These are phyloP conservation scores for Colletotrichum paranaense DNA, from an alignment of 2,329 filamentous ascomycete genomes.

Conservation along the genomic window DNA sequence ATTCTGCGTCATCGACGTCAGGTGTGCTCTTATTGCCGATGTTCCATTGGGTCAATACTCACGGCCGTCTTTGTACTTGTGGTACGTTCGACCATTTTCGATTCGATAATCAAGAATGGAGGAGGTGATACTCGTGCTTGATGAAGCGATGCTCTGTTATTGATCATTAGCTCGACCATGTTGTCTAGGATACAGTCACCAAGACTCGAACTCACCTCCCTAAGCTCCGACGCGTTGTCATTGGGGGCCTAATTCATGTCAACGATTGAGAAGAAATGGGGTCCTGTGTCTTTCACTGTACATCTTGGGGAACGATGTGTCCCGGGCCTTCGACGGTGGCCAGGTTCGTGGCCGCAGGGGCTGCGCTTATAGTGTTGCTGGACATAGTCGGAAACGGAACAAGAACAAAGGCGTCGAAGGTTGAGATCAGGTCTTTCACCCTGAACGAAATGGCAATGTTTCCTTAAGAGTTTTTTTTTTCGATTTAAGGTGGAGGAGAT, in stretches of 20 bases:
- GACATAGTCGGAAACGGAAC: not conserved
- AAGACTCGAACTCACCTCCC: not conserved
- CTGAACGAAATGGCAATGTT: too few relatives aligned
- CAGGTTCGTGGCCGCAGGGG: not conserved
- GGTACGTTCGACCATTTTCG: slow-evolving; percentile 8
- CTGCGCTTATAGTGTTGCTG: not conserved
- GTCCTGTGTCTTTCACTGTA: not conserved
- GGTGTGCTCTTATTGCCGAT: not conserved
- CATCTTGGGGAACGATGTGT: not conserved
- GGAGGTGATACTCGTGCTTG: not conserved
- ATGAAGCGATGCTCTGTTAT: not conserved
- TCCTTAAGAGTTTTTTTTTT: too few relatives aligned
- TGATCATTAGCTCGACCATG: not conserved
- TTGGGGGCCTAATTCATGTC: not conserved
- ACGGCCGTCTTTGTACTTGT: not conserved
- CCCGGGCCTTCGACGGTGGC: not conserved
- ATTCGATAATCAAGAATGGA: not conserved
- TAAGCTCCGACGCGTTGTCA: not conserved
- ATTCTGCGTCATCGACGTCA: not conserved
- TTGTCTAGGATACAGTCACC: not conserved
- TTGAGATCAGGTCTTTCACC: too few relatives aligned
- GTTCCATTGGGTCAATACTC: not conserved
- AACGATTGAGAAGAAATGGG: not conserved
- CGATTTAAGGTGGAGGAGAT: too few relatives aligned
- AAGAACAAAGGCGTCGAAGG: not conserved